Percentiles rank a stretch among this genome's conserved stretches.
phyloP scores from a whole-genome alignment of 371 early-diverging fungal genomes.

The Batrachochytrium dendrobatidis region DNA sequence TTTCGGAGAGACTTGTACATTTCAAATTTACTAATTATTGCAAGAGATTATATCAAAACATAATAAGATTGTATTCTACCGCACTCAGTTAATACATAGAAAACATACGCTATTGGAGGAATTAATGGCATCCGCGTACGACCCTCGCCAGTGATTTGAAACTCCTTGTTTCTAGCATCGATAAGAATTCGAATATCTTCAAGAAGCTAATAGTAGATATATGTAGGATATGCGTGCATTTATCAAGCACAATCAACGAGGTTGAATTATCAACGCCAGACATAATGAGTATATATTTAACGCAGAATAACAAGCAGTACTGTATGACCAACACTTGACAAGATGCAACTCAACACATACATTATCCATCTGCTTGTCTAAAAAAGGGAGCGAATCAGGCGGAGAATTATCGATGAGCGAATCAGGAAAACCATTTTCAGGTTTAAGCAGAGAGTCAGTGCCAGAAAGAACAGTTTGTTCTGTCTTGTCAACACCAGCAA shows the following conservation, averaged over 20 bases:
- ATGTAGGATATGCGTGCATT: neutral
- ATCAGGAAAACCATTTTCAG: slow-evolving; percentile 34
- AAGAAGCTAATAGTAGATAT: slow-evolving; percentile 21
- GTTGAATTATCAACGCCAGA: too few species aligned
- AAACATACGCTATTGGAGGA: slow-evolving; percentile 20
- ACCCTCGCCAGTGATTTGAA: slow-evolving; percentile 16
- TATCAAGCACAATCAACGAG: neutral
- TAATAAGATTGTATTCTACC: neutral
- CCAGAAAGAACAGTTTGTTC: too few species aligned
- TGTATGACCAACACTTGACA: too few species aligned
- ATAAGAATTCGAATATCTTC: slow-evolving; percentile 27
- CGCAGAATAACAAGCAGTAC: too few species aligned
- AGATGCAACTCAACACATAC: slow-evolving; percentile 12
- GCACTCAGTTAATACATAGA: neutral
- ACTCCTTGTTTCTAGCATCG: slow-evolving; percentile 34
- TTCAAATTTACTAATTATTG: slow-evolving; percentile 20
- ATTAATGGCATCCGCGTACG: slow-evolving; percentile 18
- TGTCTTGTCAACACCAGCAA: too few species aligned
- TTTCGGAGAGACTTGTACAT: slow-evolving; percentile 27
- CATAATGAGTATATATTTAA: too few species aligned
- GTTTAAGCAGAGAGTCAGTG: too few species aligned
- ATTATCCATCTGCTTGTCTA: slow-evolving; percentile 42
- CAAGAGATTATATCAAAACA: neutral
- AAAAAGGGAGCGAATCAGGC: slow-evolving; percentile 25
- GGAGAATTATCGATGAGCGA: slow-evolving; percentile 37